Base-by-base conservation (phyloP, 169 alveolate species). In the Miamiensis avidus region DNA sequence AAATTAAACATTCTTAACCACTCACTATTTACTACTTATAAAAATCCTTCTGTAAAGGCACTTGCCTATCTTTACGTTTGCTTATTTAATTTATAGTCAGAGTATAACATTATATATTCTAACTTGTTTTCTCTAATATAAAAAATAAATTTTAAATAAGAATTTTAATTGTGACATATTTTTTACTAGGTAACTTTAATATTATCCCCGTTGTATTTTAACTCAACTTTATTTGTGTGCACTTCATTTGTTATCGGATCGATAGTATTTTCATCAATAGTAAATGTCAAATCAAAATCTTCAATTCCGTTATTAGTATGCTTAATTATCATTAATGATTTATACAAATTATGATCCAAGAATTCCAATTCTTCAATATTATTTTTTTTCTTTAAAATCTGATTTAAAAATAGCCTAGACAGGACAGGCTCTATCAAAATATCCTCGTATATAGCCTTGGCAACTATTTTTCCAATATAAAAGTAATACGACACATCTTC, bases 391-490 rank as follows among this genome's bases (percentile, higher is more conserved):
- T 92, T 97, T 33, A 97, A 93, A 69, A 98, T 91, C 65, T 94
- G 84, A 87, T 97, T 98, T 28, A 97, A 85, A 82, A 97, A 95
- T 20, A 96, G 94, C 28, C 96, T 91, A 73, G 96, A 96, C 77
- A 97, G 93, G 75, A 96, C 98, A 1, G 98, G 97, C 91, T 98
- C 99, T 27, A 98, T 84, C 25, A 98, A 89, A 29, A 96, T 94
- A 85, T 96, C 95, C 90, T 98, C 99, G 82, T 96, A 98, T 32
- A 98, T 89, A 20, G 99, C 99, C 91, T 97, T 96, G 28, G 98
- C 99, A 26, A 97, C 95, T 31, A 95, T 91, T 84, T 89, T 95
- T 0, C 98, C 99, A 26, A 96, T 88, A 77, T 96, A 95, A 64
- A 65, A 76, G 31, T 72, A 73, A 29, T 84, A 78, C 79, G 81